Evolutionary conservation across 805 yeast genomes (phyloP).

Genomic region (Blastobotrys parvus): DNA sequence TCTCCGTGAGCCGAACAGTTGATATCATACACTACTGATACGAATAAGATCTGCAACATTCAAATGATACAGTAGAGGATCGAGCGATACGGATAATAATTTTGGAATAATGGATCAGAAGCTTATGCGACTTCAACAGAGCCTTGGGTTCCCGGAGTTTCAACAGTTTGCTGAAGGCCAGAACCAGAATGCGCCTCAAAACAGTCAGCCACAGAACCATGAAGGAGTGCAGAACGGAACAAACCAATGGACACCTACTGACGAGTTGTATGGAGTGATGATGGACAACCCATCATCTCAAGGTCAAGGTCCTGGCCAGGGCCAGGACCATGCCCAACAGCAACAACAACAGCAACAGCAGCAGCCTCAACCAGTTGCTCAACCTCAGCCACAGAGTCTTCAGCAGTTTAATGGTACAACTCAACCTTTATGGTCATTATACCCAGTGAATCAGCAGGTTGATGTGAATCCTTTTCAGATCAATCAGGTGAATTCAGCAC

Average conservation of each 20-base stretch:
- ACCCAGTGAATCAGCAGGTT: constrained; percentile 4
- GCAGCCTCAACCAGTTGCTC: background rate
- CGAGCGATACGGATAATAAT: no score
- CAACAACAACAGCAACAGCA: background rate
- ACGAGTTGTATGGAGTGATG: no score
- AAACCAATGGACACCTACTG: no score
- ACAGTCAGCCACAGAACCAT: no score
- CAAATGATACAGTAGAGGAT: no score
- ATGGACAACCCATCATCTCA: background rate
- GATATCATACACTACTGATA: no score
- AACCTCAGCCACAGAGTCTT: background rate
- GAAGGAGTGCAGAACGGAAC: no score
- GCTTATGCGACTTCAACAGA: constrained; percentile 4
- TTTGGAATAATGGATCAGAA: constrained; percentile 6
- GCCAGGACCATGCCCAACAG: no score
- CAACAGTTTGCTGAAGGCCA: background rate
- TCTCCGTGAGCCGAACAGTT: no score
- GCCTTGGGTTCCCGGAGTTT: background rate
- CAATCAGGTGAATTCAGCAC: background rate
- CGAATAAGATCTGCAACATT: no score
- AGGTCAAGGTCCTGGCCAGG: no score
- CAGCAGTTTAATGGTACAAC: constrained; percentile 5
- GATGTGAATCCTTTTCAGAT: constrained; percentile 4
- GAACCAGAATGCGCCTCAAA: background rate
- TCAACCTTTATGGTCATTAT: constrained; percentile 16